Percentiles rank a stretch among this genome's conserved stretches.
Conservation (phyloP, 305 asterid species). For the Caryopteris hybrid region DNA sequence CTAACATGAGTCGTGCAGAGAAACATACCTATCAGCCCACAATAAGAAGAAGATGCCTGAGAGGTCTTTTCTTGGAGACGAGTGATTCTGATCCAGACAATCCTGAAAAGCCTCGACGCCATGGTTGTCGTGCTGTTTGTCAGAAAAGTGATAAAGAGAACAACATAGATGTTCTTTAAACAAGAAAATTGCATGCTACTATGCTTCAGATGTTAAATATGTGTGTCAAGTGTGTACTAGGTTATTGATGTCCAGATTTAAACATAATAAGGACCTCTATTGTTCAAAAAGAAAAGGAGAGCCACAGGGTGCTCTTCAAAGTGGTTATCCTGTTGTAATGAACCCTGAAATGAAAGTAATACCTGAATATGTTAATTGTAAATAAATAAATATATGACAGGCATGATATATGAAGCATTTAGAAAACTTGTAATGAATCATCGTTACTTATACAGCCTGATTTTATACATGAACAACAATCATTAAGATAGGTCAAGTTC, state of each 20-base stretch:
- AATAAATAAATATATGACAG: slow-evolving; percentile 14
- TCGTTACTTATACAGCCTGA: not conserved
- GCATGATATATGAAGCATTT: slow-evolving; percentile 8
- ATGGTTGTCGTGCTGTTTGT: slow-evolving; percentile 66
- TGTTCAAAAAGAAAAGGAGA: not conserved
- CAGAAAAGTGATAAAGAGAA: slow-evolving; percentile 30
- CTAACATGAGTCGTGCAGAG: slow-evolving; percentile 33
- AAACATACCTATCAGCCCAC: slow-evolving; percentile 53
- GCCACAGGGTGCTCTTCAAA: not conserved
- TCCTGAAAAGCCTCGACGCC: slow-evolving; percentile 52
- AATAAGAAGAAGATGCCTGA: slow-evolving; percentile 68
- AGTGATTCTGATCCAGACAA: slow-evolving; percentile 61
- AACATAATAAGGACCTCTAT: slow-evolving; percentile 12
- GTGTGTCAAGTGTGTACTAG: not conserved
- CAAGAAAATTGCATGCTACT: slow-evolving; percentile 6
- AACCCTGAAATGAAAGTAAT: not conserved
- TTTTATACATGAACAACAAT: not conserved
- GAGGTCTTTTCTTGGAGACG: slow-evolving; percentile 60
- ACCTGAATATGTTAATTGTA: slow-evolving; percentile 5
- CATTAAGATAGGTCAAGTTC: not conserved
- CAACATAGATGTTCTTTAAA: slow-evolving; percentile 28
- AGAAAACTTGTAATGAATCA: not conserved
- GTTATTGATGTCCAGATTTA: slow-evolving; percentile 10
- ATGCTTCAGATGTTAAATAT: not conserved
- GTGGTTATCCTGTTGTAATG: not conserved